Conservation (phyloP, 305 asterid species). For the Fraxinus dipetala region DNA sequence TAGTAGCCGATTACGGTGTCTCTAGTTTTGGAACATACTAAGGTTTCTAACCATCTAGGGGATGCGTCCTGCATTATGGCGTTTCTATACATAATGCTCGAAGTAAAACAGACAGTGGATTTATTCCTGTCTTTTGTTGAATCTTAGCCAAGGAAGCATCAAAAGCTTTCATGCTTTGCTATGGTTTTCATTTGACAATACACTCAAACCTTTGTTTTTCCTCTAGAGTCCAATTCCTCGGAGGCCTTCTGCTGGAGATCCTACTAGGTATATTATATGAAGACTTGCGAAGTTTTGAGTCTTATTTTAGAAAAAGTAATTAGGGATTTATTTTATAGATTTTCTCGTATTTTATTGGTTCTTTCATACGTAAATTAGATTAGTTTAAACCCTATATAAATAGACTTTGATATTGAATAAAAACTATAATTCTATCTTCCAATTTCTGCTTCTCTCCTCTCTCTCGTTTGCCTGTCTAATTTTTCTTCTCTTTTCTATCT, state of each 20-base stretch:
- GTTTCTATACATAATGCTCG: neutral
- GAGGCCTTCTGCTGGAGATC: neutral
- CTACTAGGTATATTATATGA: neutral
- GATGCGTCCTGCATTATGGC: neutral
- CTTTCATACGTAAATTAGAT: neutral
- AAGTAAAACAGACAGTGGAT: neutral
- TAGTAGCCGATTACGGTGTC: neutral
- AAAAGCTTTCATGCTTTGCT: neutral
- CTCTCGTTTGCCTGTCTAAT: neutral
- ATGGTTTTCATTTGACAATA: neutral
- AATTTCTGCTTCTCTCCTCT: neutral
- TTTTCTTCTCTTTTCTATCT: neutral
- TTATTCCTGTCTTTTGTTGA: neutral
- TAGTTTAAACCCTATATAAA: neutral
- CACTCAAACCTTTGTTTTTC: neutral
- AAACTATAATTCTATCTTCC: neutral
- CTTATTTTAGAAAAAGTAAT: neutral
- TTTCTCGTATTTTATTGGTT: neutral
- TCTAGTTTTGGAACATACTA: neutral
- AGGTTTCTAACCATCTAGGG: neutral
- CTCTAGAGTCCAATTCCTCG: neutral
- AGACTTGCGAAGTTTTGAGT: neutral
- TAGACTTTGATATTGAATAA: neutral
- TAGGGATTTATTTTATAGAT: neutral
- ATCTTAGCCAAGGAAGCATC: neutral